Evolutionary conservation across 345 rosid genomes (phyloP).

Genomic region (Eucalyptus regnans): DNA sequence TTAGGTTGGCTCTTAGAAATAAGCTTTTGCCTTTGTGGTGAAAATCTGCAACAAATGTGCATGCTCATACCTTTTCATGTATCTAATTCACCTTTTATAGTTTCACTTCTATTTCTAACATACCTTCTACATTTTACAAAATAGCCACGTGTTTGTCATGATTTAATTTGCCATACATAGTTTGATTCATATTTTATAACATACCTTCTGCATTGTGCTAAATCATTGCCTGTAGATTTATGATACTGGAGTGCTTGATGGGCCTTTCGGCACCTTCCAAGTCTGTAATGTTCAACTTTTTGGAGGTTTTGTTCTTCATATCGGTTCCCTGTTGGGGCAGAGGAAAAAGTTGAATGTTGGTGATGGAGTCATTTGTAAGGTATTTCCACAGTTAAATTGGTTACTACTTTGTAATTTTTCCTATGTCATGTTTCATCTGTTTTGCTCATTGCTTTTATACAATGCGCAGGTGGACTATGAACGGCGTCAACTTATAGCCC

Average conservation of each 20-base stretch:
- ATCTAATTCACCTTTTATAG: not conserved
- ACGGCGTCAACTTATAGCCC: constrained; percentile 84
- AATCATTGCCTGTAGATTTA: constrained; percentile 37
- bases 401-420: not conserved
- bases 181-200: not conserved
- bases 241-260: constrained; percentile 71
- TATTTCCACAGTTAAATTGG: constrained; percentile 2
- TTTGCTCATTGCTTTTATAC: not conserved
- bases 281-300: constrained; percentile 79
- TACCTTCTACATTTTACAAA: not conserved
- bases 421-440: not conserved
- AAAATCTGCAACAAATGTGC: not conserved
- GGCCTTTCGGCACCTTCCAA: constrained; percentile 62
- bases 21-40: not conserved
- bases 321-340: constrained; percentile 46
- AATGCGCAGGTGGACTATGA: constrained; percentile 73
- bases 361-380: constrained; percentile 77
- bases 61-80: not conserved
- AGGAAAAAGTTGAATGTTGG: constrained; percentile 45
- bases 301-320: constrained; percentile 91
- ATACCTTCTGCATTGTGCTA: constrained; percentile 3
- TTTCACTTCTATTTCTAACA: not conserved
- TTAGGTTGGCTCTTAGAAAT: not conserved
- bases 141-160: not conserved
- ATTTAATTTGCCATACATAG: not conserved